phyloP scores from a whole-genome alignment of 768 basidiomycete genomes.

The Asterophora lycoperdoides region DNA sequence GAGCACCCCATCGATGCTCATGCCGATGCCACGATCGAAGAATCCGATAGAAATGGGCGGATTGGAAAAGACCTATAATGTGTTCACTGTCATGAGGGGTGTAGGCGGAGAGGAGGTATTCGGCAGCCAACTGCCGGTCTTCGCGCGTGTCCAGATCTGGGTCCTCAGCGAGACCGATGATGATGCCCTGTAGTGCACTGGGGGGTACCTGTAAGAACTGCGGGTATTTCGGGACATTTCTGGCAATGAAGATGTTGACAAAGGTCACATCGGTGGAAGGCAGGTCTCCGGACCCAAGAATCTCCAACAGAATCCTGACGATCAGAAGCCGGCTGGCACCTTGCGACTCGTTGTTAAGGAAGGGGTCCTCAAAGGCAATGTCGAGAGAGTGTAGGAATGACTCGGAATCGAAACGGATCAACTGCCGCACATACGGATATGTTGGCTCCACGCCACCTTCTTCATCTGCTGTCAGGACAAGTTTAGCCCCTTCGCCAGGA shows the following conservation, averaged over 20 bases:
- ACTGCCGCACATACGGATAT: conserved; percentile 82
- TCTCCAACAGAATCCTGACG: conserved; percentile 80
- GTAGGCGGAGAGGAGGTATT: conserved; percentile 89
- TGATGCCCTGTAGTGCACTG: conserved; percentile 66
- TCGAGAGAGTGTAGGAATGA: conserved; percentile 92
- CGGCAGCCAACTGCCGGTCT: conserved; percentile 91
- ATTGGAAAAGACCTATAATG: conserved; percentile 65
- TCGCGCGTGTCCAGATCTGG: conserved; percentile 75
- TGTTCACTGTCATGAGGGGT: conserved; percentile 75
- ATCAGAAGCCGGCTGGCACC: conserved; percentile 74
- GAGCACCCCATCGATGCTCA: conserved; percentile 69
- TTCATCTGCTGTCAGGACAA: conserved; percentile 73
- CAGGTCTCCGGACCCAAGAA: conserved; percentile 53
- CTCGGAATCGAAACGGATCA: conserved; percentile 89
- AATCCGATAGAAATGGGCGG: conserved; percentile 89
- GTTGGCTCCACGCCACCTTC: conserved; percentile 76
- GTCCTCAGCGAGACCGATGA: conserved; percentile 75
- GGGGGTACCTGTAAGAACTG: conserved; percentile 74
- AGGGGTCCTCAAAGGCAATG: conserved; percentile 90
- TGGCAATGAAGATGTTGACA: conserved; percentile 91
- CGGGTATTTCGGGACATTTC: conserved; percentile 95
- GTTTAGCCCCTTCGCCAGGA: conserved; percentile 58
- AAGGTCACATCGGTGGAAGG: conserved; percentile 68
- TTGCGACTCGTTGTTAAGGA: conserved; percentile 73
- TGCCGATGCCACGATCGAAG: conserved; percentile 76